phyloP scores from a whole-genome alignment of 352 stramenopile species.

The Hyphochytrium catenoides region DNA sequence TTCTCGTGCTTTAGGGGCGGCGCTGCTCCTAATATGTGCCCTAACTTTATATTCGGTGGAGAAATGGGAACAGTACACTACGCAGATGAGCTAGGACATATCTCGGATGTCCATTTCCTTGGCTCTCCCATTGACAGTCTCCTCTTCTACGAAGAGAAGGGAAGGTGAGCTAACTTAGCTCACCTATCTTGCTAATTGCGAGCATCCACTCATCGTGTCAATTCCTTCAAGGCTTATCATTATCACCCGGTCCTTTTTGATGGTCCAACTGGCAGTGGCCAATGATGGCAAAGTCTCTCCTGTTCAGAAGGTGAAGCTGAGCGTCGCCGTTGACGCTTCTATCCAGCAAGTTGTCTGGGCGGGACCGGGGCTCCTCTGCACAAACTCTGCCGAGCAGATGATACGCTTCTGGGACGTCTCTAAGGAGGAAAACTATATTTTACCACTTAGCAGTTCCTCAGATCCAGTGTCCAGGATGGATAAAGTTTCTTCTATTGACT shows the following conservation, averaged over 20 bases:
- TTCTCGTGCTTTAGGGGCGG: conserved; percentile 11
- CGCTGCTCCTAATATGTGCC: conserved; percentile 28
- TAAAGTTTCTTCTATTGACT: conserved; percentile 56
- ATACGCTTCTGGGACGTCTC: conserved; percentile 76
- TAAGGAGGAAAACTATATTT: conserved; percentile 69
- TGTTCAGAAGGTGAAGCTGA: conserved; percentile 64
- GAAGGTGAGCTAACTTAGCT: conserved; percentile 13
- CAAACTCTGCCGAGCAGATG: conserved; percentile 56
- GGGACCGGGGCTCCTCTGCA: conserved; percentile 58
- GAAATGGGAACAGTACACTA: conserved; percentile 66
- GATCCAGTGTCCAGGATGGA: conserved; percentile 14
- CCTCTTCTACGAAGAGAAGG: conserved; percentile 57
- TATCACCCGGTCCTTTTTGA: conserved; percentile 61
- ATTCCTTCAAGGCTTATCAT: conserved; percentile 37
- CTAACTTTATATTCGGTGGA: conserved; percentile 79
- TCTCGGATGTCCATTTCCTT: conserved; percentile 58
- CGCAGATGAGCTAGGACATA: conserved; percentile 71
- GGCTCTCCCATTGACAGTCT: conserved; percentile 64
- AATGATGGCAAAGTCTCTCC: conserved; percentile 53
- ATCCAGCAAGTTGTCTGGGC: conserved; percentile 64
- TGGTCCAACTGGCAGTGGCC: conserved; percentile 68
- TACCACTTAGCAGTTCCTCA: conserved; percentile 11
- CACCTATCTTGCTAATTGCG: conserved; percentile 7
- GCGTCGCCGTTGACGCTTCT: conserved; percentile 42
- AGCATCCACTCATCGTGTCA: conserved; percentile 2